These are phyloP conservation scores for Mucor indicus DNA, from an alignment of 371 early-diverging fungal species.

Conservation along the genomic window DNA sequence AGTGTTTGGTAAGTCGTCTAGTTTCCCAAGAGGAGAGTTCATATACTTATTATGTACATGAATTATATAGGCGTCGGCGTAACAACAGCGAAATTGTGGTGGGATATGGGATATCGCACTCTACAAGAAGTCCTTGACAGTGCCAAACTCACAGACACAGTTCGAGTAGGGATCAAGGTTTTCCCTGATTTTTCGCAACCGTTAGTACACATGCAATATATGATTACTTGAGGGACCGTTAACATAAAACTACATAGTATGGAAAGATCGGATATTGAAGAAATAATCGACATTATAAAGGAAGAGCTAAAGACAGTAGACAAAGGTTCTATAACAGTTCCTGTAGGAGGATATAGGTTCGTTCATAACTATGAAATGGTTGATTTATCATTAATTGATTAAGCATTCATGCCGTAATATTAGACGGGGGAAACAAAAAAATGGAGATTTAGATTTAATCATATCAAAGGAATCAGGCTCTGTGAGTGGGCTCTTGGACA, in stretches of 20 bases:
- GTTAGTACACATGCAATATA: constrained; percentile 7
- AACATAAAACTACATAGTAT: constrained; percentile 30
- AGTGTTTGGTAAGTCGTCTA: constrained; percentile 35
- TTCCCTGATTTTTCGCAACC: constrained; percentile 40
- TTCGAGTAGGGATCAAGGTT: constrained; percentile 35
- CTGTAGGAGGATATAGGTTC: constrained; percentile 53
- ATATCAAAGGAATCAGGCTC: constrained; percentile 32
- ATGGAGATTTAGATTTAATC: constrained; percentile 54
- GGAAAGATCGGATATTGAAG: constrained; percentile 43
- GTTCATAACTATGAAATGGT: not conserved
- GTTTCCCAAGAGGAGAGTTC: not conserved
- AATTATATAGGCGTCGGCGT: constrained; percentile 39
- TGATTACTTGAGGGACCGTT: not conserved
- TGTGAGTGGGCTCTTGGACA: constrained; percentile 18
- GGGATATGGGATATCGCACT: constrained; percentile 44
- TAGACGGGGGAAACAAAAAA: constrained; percentile 49
- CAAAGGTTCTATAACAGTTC: constrained; percentile 19
- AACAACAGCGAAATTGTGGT: constrained; percentile 47
- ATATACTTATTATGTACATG: no score
- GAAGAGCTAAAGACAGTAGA: constrained; percentile 26
- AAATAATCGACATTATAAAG: constrained; percentile 39
- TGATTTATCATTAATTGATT: not conserved
- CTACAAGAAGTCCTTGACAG: constrained; percentile 36
- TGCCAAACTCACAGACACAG: constrained; percentile 25
- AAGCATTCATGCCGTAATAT: not conserved